Evolutionary conservation across 495 filamentous ascomycete species (phyloP), one percentile per base, ranked within the genome.

Genomic region (Hyaloscypha bicolor): DNA sequence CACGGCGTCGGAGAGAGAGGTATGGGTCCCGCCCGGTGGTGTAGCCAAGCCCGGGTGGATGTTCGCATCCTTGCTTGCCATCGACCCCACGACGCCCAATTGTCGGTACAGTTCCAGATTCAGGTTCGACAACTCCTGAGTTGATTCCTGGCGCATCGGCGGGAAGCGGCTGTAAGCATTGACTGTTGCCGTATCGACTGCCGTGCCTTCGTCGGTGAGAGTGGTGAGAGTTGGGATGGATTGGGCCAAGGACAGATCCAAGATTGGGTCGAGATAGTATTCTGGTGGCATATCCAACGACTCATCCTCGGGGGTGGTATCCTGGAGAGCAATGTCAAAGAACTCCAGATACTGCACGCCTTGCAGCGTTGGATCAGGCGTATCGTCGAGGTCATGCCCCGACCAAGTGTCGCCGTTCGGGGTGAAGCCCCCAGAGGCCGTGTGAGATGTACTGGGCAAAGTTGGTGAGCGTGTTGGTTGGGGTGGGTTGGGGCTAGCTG

Each of bases 41-140:
- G 42, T 48, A 48, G 42, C 42, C 42, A 19, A 48, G 42, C 42
- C 42, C 42, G 42, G 42, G 42, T 48, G 42, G 42, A 48, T 48
- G 42, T 48, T 48, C 9, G 42, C 42, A 48, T 48, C 42, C 9
- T 48, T 48, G 42, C 42, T 48, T 48, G 42, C 42, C 42, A 48
- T 48, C 42, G 42, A 48, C 42, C 42, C 42, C 42, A 48, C 9
- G 42, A 19, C 42, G 42, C 42, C 42, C 42, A 48, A 48, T 19
- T 48, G 42, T 48, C 42, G 42, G 42, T 48, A 48, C 42, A 48
- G 42, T 48, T 48, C 42, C 42, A 48, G 42, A 48, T 48, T 48
- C 42, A 48, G 42, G 42, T 48, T 48, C 42, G 42, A 48, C 42
- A 48, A 48, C 42, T 48, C 42, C 42, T 48, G 42, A 48, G 42